Percentiles rank a stretch among this genome's conserved stretches.
These are phyloP conservation scores for Penicillium flavigenum DNA, from an alignment of 495 filamentous ascomycete genomes.

Conservation along the genomic window DNA sequence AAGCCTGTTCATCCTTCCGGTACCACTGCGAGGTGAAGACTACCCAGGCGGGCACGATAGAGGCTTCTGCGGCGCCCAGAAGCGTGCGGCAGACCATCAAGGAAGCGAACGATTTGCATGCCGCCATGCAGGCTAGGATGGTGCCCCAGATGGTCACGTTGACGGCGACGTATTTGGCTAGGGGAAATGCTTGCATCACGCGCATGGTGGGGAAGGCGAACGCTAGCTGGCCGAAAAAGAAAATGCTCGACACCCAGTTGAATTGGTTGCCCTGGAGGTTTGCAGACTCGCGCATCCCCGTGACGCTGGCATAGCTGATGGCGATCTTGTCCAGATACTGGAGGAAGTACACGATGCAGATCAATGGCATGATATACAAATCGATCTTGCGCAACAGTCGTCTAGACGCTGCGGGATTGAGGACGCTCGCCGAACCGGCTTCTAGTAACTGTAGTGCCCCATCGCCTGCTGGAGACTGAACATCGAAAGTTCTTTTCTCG, in stretches of 20 bases:
- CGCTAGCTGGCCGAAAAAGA: slow-evolving; percentile 36
- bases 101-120: slow-evolving; percentile 42
- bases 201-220: slow-evolving; percentile 7
- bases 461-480: neutral
- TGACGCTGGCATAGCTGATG: slow-evolving; percentile 27
- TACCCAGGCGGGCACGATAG: slow-evolving; percentile 54
- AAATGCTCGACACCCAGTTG: slow-evolving; percentile 44
- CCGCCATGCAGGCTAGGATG: slow-evolving; percentile 53
- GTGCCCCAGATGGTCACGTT: slow-evolving; percentile 57
- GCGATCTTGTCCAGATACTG: slow-evolving; percentile 54
- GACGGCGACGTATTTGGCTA: slow-evolving; percentile 50
- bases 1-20: slow-evolving; percentile 50
- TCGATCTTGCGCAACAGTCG: slow-evolving; percentile 44
- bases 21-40: slow-evolving; percentile 51
- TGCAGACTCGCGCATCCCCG: slow-evolving; percentile 2
- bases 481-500: neutral
- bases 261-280: slow-evolving; percentile 42
- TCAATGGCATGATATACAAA: slow-evolving; percentile 45
- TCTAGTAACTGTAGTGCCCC: slow-evolving; percentile 6
- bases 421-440: neutral
- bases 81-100: slow-evolving; percentile 52
- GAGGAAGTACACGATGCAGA: slow-evolving; percentile 32
- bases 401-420: slow-evolving; percentile 2
- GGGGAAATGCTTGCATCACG: slow-evolving; percentile 45
- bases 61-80: slow-evolving; percentile 60